These are phyloP conservation scores for Bruguiera parviflora DNA, from an alignment of 345 rosid genomes.

Conservation along the genomic window DNA sequence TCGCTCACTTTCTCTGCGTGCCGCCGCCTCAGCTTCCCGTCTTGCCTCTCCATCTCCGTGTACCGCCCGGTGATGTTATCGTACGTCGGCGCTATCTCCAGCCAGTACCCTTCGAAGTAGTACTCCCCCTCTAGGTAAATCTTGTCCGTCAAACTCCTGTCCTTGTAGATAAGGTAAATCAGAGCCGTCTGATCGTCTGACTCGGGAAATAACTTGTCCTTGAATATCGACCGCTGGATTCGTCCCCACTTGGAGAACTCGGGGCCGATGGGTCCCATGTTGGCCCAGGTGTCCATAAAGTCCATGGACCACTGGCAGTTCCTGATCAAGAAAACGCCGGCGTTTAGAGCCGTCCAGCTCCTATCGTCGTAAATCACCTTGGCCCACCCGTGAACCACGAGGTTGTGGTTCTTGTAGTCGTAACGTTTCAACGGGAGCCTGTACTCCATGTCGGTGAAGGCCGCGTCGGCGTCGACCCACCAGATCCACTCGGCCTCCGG, in stretches of 20 bases:
- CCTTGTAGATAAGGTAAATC: slow-evolving; percentile 9
- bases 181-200: slow-evolving; percentile 25
- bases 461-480: slow-evolving; percentile 27
- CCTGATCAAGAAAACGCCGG: slow-evolving; percentile 26
- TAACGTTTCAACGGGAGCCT: slow-evolving; percentile 4
- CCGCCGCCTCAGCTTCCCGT: slow-evolving; percentile 1
- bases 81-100: slow-evolving; percentile 2
- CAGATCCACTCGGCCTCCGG: slow-evolving; percentile 29
- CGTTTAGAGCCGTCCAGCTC: slow-evolving; percentile 20
- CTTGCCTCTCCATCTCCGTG: neutral
- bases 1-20: slow-evolving; percentile 19
- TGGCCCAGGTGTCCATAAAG: slow-evolving; percentile 17
- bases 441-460: slow-evolving; percentile 24
- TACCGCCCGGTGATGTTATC: slow-evolving; percentile 16
- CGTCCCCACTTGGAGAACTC: slow-evolving; percentile 10
- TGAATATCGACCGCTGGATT: slow-evolving; percentile 6
- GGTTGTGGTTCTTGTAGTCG: slow-evolving; percentile 14
- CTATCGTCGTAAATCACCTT: slow-evolving; percentile 8
- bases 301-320: slow-evolving; percentile 26
- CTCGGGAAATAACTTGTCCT: slow-evolving; percentile 16
- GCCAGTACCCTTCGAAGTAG: slow-evolving; percentile 17
- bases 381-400: slow-evolving; percentile 20
- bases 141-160: slow-evolving; percentile 13
- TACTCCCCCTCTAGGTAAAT: slow-evolving; percentile 23
- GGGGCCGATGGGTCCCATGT: slow-evolving; percentile 11